Base-by-base conservation (phyloP, 331 rosid species). In the Malus hybrid region DNA sequence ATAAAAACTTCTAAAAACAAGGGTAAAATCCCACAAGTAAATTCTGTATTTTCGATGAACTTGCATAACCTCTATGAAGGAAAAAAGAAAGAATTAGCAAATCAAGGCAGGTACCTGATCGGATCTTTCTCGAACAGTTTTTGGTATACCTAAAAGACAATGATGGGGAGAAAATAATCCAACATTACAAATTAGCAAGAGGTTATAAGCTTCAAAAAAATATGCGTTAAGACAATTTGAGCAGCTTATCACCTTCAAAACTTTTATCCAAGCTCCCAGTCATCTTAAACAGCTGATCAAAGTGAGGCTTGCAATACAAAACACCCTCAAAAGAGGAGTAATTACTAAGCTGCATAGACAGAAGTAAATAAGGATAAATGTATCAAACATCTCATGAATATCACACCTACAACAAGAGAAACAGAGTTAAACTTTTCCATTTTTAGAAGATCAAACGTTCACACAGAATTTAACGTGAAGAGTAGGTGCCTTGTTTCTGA, bases 191-290 rank as follows among this genome's bases (percentile, higher is more conserved):
- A 39, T 75, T 52, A 46, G 73, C n/a, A 46, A 31, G 59, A 27
- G 10, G 50, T 69, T 67, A 73, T 65, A 31, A 8, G 31, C 73
- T 28, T 14, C 66, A 20, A 29, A 74, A 19, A 27, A 24, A 24
- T 73, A 56, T 65, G 83, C 15, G 32, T 54, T 12, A 65, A 70
- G 73, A 55, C 44, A 85, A 65, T 7, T 70, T 24, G 56, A 28
- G 61, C 29, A 82, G 75, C 56, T 28, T 65, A 66, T 80, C 72
- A 93, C 98, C 97, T 93, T 93, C 97, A 77, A 93, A 93, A 82
- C 98, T 93, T 78, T 91, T 93, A 39, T 93, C 92, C 89, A 93
- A 91, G 86, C 97, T 91, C 36, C 98, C 98, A 13, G 97, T 93
- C 91, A 74, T 88, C 90, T 93, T 93, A 50, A 93, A 85, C 31